Base-by-base conservation (phyloP, 1,139 yeast genomes). In the Hemisphaericaspora subhashii region DNA sequence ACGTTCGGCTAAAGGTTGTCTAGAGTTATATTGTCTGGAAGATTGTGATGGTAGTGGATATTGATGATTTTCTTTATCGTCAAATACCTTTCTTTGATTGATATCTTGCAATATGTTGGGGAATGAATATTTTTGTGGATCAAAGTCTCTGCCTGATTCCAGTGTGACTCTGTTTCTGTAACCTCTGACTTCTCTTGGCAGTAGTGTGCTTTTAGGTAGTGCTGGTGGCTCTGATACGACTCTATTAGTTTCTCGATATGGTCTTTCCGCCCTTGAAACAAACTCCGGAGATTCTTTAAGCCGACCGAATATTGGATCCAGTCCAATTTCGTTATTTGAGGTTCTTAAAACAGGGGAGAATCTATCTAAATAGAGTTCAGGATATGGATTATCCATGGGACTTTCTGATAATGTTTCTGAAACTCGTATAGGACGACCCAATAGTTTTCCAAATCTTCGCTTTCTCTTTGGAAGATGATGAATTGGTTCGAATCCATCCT, bases 371-470 rank as follows among this genome's bases (percentile, higher is more conserved):
- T 17, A 4, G 17, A 17, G 10, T n/a, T 17, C 23, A 9, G 32
- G 23, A n/a, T 11, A 8, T 12, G 13, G 11, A 21, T 25, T 30
- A 23, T 14, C 11, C n/a, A 17, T 17, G 14, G 8, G 23, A 17
- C 27, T 29, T 37, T 24, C 32, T 32, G 11, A 23, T 24, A 14
- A 22, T 26, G 9, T 20, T 31, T 60, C 53, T 8, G 61, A 51
- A 3, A 67, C 68, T 30, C 74, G 51, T 46, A 66, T 60, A 1
- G 74, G 74, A 3, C 72, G 72, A 0, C 76, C 77, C 37, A 71
- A 48, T 7, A 58, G 43, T 43, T 57, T 61, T 5, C 72, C 69
- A 40, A 67, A 64, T 37, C 68, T 47, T 44, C 72, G 51, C 2
- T 63, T 53, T 2, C 71, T 63, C 46, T 62, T 61, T 17, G 27